Evolutionary conservation across 805 yeast genomes (phyloP).

Genomic region (Schizosaccharomyces octosporus): DNA sequence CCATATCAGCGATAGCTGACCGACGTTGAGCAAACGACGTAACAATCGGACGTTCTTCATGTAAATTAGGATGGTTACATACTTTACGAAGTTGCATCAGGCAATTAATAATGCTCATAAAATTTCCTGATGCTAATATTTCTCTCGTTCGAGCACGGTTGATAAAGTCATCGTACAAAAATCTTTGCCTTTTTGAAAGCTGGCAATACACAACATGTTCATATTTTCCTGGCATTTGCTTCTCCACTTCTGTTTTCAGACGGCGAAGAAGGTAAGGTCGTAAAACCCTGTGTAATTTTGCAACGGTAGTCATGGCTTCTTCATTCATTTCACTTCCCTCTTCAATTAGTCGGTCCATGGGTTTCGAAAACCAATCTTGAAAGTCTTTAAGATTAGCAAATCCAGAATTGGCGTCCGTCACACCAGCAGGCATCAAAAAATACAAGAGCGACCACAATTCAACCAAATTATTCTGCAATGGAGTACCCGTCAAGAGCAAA

Average conservation of each 20-base stretch:
- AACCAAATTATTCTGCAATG: constrained; percentile 78
- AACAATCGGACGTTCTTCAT: constrained; percentile 82
- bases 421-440: constrained; percentile 68
- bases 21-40: constrained; percentile 63
- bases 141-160: constrained; percentile 86
- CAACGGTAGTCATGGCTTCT: constrained; percentile 66
- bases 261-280: constrained; percentile 82
- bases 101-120: constrained; percentile 82
- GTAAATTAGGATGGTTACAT: constrained; percentile 86
- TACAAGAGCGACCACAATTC: constrained; percentile 90
- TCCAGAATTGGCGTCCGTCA: constrained; percentile 47
- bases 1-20: constrained; percentile 31
- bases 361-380: constrained; percentile 96
- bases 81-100: constrained; percentile 93
- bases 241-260: constrained; percentile 85
- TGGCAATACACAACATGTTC: constrained; percentile 88
- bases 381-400: constrained; percentile 89
- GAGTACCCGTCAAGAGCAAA: constrained; percentile 81
- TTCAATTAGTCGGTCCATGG: constrained; percentile 79
- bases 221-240: constrained; percentile 95
- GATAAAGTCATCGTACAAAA: constrained; percentile 86
- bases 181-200: constrained; percentile 74
- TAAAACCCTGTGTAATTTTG: constrained; percentile 73
- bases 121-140: constrained; percentile 82
- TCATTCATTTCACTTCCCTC: constrained; percentile 29